These are phyloP conservation scores for Leptodermis oblonga DNA, from an alignment of 257 asterid species.

Conservation along the genomic window DNA sequence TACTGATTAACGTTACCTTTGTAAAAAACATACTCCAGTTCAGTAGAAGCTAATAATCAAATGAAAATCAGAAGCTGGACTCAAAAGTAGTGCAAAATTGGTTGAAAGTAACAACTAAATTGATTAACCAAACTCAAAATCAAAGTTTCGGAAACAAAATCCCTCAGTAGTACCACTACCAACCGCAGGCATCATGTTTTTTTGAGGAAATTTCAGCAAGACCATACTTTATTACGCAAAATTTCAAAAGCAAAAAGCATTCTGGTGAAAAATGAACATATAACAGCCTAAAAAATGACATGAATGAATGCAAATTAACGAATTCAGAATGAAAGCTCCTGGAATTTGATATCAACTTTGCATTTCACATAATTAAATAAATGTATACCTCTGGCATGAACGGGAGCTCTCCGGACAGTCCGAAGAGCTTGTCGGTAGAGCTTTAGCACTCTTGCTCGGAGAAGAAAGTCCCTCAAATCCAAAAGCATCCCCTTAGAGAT, in stretches of 20 bases:
- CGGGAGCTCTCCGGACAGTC: slow-evolving; percentile 70
- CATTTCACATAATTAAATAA: neutral
- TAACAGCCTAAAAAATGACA: neutral
- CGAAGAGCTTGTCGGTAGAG: slow-evolving; percentile 83
- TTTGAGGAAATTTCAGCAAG: neutral
- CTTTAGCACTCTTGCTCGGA: slow-evolving; percentile 79
- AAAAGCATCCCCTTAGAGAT: slow-evolving; percentile 43
- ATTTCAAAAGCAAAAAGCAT: too few species aligned
- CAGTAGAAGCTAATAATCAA: neutral
- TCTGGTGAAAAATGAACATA: neutral
- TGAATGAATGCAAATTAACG: neutral
- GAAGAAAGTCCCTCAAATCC: slow-evolving; percentile 82
- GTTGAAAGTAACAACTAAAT: too few species aligned
- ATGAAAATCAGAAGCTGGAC: neutral
- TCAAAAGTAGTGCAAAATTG: too few species aligned
- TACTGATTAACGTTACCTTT: too few species aligned
- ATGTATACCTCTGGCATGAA: slow-evolving; percentile 46
- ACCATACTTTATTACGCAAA: neutral
- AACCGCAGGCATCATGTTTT: neutral
- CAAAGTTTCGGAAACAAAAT: neutral
- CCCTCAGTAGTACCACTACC: neutral
- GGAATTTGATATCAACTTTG: neutral
- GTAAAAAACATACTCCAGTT: too few species aligned
- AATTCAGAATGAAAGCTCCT: neutral
- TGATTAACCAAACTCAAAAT: neutral